A percentile compares a stretch with the other conserved stretches of the same genome.
phyloP scores from a whole-genome alignment of 805 yeast genomes.

The Candida sanyiensis region DNA sequence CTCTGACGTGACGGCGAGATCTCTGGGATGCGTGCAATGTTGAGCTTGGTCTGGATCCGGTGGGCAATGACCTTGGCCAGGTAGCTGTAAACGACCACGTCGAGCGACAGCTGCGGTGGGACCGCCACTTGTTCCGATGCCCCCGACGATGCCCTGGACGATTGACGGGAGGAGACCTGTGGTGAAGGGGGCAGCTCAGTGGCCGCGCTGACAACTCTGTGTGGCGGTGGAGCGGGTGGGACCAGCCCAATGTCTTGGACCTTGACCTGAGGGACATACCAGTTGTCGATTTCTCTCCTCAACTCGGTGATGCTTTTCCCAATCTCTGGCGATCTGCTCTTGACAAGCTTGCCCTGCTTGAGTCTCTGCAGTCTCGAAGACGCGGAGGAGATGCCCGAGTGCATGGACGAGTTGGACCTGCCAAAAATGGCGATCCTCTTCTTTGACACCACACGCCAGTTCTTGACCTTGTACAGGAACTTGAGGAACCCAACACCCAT shows the following conservation, averaged over 20 bases:
- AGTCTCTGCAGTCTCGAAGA: constrained; percentile 9
- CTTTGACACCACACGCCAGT: constrained; percentile 26
- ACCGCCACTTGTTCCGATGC: constrained; percentile 9
- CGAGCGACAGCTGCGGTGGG: constrained; percentile 9
- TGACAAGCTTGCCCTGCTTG: constrained; percentile 4
- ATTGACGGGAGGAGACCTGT: neutral
- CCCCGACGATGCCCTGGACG: neutral
- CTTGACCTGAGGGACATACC: constrained; percentile 12
- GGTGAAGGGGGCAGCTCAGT: constrained; percentile 1
- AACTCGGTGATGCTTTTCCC: constrained; percentile 22
- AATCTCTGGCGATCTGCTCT: constrained; percentile 13
- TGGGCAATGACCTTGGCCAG: constrained; percentile 18
- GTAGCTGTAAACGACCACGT: constrained; percentile 8
- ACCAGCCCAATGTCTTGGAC: neutral
- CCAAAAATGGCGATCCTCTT: constrained; percentile 12
- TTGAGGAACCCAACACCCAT: constrained; percentile 25
- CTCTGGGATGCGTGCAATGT: constrained; percentile 2
- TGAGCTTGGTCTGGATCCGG: constrained; percentile 23
- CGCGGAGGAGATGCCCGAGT: constrained; percentile 4
- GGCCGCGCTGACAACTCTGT: constrained; percentile 11
- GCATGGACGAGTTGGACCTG: constrained; percentile 1
- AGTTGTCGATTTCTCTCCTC: constrained; percentile 23
- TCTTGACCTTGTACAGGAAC: constrained; percentile 16
- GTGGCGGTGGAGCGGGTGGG: constrained; percentile 24
- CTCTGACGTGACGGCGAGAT: constrained; percentile 7